Evolutionary conservation across 805 yeast genomes (phyloP), one percentile per base, ranked within the genome.

Genomic region (Sugiyamaella mastotermitis): DNA sequence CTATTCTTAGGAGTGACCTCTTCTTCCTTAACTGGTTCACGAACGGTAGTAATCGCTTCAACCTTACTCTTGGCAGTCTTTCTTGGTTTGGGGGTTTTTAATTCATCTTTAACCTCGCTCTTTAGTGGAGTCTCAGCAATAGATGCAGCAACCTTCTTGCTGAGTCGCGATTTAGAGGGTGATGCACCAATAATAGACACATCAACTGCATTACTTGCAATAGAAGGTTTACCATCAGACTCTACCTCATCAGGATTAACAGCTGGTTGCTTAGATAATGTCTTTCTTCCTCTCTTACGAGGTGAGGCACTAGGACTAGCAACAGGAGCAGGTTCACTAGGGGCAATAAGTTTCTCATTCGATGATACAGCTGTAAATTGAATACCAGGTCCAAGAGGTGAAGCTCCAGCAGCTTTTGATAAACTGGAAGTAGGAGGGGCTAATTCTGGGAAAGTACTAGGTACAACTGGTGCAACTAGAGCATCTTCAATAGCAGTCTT

Each of bases 301-400:
- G 47, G 47, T 14, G 47, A 43, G 11, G 31, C n/a, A n/a, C n/a
- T n/a, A n/a, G 25, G 35, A 28, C 31, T 23, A 13, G 7, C 31
- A 10, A 23, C 10, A 28, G 31, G 31, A 15, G 31, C n/a, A n/a
- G n/a, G n/a, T n/a, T n/a, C n/a, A n/a, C n/a, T 21, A 2, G 35
- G 28, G 2, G 32, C 29, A 10, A 10, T 35, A 15, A 35, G 35
- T 19, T 19, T 31, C 17, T 27, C 38, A 15, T 35, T 28, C 14
- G 24, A 31, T 18, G 15, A 19, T n/a, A 21, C 23, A 5, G 39
- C 2, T 21, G 20, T n/a, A n/a, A n/a, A n/a, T n/a, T n/a, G n/a
- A n/a, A n/a, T n/a, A n/a, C n/a, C n/a, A n/a, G n/a, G n/a, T n/a
- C n/a, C 34, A 6, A 35, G 38, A 6, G 43, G 37, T 17, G 13